Conservation (phyloP, 148 eudicot genomes). For the Talinum fruticosum region DNA sequence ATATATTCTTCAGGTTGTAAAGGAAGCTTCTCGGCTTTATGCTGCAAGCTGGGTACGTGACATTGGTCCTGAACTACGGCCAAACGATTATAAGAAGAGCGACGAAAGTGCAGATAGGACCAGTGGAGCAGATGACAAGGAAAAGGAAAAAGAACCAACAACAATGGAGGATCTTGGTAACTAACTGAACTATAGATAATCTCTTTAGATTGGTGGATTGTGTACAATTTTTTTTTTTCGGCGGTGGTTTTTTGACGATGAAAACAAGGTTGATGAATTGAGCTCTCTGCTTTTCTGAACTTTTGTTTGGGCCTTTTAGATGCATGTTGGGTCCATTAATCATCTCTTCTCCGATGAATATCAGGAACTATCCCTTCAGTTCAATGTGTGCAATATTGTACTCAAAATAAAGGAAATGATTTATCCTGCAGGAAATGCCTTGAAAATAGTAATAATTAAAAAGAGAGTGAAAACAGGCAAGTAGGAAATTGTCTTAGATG, state of each 20-base stretch:
- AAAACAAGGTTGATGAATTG: not conserved
- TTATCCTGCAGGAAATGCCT: not conserved
- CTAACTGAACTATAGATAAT: constrained; percentile 8
- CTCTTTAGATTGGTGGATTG: not conserved
- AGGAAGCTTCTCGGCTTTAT: constrained; percentile 81
- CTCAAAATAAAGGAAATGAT: not conserved
- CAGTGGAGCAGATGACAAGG: constrained; percentile 31
- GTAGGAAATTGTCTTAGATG: not conserved
- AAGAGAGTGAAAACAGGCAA: not conserved
- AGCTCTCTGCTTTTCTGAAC: not conserved
- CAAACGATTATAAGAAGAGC: constrained; percentile 58
- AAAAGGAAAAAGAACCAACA: constrained; percentile 59
- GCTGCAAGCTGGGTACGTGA: constrained; percentile 92
- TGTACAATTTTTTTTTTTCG: not conserved
- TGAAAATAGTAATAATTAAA: not conserved
- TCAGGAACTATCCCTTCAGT: not conserved
- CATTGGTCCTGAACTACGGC: constrained; percentile 90
- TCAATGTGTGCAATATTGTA: not conserved
- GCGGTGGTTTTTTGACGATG: not conserved
- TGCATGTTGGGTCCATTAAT: not conserved
- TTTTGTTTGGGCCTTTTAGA: not conserved
- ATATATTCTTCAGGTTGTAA: constrained; percentile 45
- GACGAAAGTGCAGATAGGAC: constrained; percentile 34
- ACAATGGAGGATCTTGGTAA: constrained; percentile 87
- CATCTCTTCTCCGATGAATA: not conserved